These are phyloP conservation scores for Akebia trifoliata DNA, from an alignment of 164 flowering plant genomes.

Conservation along the genomic window DNA sequence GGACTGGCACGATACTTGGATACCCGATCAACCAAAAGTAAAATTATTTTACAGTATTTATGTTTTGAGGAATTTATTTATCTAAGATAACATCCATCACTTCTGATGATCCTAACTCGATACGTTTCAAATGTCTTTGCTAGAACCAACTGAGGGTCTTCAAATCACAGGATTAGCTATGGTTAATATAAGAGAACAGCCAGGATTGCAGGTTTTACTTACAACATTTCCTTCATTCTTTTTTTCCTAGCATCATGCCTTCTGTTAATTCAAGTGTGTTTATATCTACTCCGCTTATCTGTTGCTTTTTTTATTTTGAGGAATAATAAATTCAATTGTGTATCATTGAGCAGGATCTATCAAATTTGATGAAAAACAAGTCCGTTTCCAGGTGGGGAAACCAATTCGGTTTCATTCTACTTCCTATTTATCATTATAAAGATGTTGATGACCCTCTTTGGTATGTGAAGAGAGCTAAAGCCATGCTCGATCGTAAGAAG, in stretches of 20 bases:
- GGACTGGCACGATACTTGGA: constrained; percentile 67
- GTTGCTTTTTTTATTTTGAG: too few relatives aligned
- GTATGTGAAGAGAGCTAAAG: constrained; percentile 49
- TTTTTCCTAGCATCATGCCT: too few relatives aligned
- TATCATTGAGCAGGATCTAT: constrained; percentile 41
- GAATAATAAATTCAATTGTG: too few relatives aligned
- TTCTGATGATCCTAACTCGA: not conserved
- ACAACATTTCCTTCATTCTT: not conserved
- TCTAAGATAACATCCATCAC: too few relatives aligned
- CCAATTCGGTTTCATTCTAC: constrained; percentile 52
- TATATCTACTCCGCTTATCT: too few relatives aligned
- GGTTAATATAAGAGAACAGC: constrained; percentile 61
- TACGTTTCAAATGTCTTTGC: not conserved
- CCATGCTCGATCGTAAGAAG: constrained; percentile 61
- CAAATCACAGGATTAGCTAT: constrained; percentile 65
- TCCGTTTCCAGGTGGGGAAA: constrained; percentile 59
- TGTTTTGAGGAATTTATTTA: too few relatives aligned
- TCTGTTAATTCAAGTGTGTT: too few relatives aligned
- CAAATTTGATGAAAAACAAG: constrained; percentile 37
- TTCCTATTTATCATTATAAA: constrained; percentile 56
- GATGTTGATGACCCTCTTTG: constrained; percentile 39
- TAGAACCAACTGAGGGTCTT: constrained; percentile 26
- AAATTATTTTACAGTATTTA: not conserved
- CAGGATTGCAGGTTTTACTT: constrained; percentile 55
- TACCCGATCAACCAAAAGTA: constrained; percentile 38